phyloP scores from a whole-genome alignment of 2,329 filamentous ascomycete genomes.

The Acephala macrosclerotiorum region DNA sequence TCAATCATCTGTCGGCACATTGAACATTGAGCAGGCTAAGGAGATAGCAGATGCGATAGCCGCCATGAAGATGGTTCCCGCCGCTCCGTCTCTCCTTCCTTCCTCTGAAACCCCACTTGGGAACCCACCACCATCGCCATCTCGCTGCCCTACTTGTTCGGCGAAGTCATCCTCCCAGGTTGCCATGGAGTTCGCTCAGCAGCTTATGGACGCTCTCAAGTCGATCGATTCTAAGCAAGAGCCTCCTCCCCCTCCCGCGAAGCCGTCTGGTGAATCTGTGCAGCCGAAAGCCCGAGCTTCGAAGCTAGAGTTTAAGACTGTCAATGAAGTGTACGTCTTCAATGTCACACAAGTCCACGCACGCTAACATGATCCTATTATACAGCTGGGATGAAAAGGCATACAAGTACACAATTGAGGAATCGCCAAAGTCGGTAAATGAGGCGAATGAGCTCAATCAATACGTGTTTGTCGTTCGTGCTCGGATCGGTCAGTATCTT shows the following conservation, averaged over 20 bases:
- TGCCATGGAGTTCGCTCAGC: slow-evolving; percentile 19
- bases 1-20: slow-evolving; percentile 19
- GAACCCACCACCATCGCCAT: too few relatives aligned
- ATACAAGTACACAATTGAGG: slow-evolving; percentile 43
- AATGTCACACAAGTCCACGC: background rate
- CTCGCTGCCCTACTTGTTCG: too few relatives aligned
- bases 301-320: slow-evolving; percentile 31
- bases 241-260: slow-evolving; percentile 17
- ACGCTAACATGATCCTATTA: slow-evolving; percentile 14
- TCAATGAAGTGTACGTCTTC: slow-evolving; percentile 34
- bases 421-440: slow-evolving; percentile 28
- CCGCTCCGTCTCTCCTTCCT: slow-evolving; percentile 12
- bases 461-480: slow-evolving; percentile 32
- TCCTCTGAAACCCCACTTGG: too few relatives aligned
- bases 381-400: slow-evolving; percentile 35
- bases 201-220: slow-evolving; percentile 23
- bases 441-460: slow-evolving; percentile 26
- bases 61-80: slow-evolving; percentile 28
- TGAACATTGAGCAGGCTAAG: slow-evolving; percentile 24
- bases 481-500: slow-evolving; percentile 22
- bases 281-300: slow-evolving; percentile 26
- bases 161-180: slow-evolving; percentile 6
- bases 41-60: slow-evolving; percentile 25
- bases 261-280: slow-evolving; percentile 10
- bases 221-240: slow-evolving; percentile 24